Conservation (phyloP, 176 grass and related monocot species). For the Hordeum marinum region DNA sequence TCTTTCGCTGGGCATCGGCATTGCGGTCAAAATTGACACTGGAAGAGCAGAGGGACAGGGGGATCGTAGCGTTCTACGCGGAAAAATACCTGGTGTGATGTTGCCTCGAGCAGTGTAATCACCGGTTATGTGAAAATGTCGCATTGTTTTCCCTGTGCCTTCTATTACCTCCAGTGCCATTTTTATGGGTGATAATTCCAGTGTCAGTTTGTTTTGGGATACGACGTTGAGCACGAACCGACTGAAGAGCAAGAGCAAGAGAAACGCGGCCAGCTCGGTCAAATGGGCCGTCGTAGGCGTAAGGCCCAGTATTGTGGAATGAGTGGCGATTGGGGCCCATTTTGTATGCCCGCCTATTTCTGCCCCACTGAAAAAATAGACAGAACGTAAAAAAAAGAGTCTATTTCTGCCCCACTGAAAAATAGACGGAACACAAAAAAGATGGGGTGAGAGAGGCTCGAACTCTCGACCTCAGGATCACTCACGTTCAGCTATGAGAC, state of each 20-base stretch:
- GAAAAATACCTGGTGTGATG: not conserved
- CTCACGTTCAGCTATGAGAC: conserved; percentile 73
- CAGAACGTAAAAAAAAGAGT: too few relatives aligned
- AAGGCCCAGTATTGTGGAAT: not conserved
- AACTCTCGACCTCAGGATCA: conserved; percentile 87
- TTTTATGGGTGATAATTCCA: not conserved
- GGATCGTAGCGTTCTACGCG: not conserved
- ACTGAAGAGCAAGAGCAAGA: not conserved
- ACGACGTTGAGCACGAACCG: not conserved
- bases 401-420: too few relatives aligned
- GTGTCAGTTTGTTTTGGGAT: not conserved
- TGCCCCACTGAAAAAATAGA: too few relatives aligned
- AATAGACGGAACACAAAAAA: too few relatives aligned
- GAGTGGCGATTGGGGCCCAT: too few relatives aligned
- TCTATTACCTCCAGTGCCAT: not conserved
- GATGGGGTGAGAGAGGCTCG: conserved; percentile 67
- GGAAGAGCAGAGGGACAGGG: not conserved
- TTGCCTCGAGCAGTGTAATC: not conserved
- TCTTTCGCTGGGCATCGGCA: not conserved
- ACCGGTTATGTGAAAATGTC: not conserved
- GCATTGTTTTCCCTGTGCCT: not conserved
- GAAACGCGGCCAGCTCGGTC: not conserved
- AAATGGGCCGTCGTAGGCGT: not conserved
- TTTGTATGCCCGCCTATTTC: too few relatives aligned
- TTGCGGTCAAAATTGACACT: not conserved